Percentiles rank a stretch among this genome's conserved stretches.
Evolutionary conservation across 306 rosid species (phyloP).

Genomic region (Prunus mira): DNA sequence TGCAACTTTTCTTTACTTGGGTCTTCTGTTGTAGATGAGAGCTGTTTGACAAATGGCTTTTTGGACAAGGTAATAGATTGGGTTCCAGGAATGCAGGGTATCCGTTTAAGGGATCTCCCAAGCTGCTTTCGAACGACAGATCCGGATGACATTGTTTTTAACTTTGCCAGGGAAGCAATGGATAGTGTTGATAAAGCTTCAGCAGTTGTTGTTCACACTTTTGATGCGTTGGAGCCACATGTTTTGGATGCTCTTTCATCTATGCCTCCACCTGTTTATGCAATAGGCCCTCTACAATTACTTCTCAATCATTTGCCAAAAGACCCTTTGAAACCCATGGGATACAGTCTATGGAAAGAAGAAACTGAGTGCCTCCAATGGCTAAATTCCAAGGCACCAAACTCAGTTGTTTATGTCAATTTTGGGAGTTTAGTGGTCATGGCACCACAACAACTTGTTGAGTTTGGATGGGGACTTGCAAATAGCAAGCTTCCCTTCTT

Average conservation of each 20-base stretch:
- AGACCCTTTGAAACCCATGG: neutral
- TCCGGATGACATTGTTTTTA: neutral
- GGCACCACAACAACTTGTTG: neutral
- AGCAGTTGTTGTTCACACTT: conserved; percentile 8
- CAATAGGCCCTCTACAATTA: conserved; percentile 18
- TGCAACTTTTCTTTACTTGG: neutral
- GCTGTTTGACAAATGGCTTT: neutral
- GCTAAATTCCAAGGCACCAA: conserved; percentile 4
- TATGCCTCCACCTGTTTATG: neutral
- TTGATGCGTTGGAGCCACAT: conserved; percentile 5
- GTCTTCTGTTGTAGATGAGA: conserved; percentile 14
- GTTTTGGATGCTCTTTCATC: conserved; percentile 3
- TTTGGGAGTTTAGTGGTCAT: conserved; percentile 8
- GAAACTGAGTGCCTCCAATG: conserved; percentile 12
- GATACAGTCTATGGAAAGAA: conserved; percentile 24
- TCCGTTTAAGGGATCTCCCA: conserved; percentile 1
- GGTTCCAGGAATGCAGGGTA: conserved; percentile 5
- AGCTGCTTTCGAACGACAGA: neutral
- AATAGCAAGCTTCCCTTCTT: conserved; percentile 13
- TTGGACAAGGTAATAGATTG: conserved; percentile 13
- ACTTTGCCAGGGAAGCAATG: neutral
- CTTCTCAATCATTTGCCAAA: conserved; percentile 6
- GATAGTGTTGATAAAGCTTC: neutral
- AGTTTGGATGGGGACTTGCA: conserved; percentile 27
- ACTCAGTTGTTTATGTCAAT: conserved; percentile 12